These are phyloP conservation scores for Pittosporum tobira DNA, from an alignment of 129 eudicot genomes.

Conservation along the genomic window DNA sequence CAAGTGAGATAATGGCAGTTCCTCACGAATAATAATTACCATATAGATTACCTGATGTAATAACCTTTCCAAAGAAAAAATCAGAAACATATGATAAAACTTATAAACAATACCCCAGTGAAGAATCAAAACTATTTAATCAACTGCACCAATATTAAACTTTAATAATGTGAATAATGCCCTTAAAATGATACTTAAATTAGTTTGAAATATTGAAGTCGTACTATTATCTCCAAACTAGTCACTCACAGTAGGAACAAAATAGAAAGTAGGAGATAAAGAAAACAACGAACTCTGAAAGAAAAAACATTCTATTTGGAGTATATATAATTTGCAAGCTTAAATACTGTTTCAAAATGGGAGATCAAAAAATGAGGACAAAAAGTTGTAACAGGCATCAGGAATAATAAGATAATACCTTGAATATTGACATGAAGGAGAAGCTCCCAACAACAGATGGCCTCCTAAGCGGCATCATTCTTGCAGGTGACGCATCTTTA, in stretches of 20 bases:
- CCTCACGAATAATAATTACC: too few species aligned
- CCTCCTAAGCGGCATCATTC: conserved; percentile 34
- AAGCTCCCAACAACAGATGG: conserved; percentile 27
- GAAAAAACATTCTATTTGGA: not conserved
- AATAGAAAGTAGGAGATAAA: not conserved
- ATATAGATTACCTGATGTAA: too few species aligned
- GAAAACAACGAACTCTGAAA: not conserved
- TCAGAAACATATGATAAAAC: too few species aligned
- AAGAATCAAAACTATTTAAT: too few species aligned
- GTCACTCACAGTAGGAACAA: not conserved
- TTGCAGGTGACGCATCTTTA: conserved; percentile 50
- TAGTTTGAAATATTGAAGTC: not conserved
- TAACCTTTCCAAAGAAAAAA: too few species aligned
- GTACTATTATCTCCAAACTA: not conserved
- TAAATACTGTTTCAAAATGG: not conserved
- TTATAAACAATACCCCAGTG: too few species aligned
- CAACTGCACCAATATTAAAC: too few species aligned
- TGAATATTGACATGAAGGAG: conserved; percentile 43
- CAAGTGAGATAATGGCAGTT: too few species aligned
- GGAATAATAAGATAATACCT: conserved; percentile 35
- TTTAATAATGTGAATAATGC: not conserved
- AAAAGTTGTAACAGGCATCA: not conserved
- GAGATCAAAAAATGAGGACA: not conserved
- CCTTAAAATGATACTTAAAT: not conserved
- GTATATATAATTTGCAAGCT: not conserved